Conservation (phyloP, 108 stramenopile genomes). For the Nitzschia putrida region DNA sequence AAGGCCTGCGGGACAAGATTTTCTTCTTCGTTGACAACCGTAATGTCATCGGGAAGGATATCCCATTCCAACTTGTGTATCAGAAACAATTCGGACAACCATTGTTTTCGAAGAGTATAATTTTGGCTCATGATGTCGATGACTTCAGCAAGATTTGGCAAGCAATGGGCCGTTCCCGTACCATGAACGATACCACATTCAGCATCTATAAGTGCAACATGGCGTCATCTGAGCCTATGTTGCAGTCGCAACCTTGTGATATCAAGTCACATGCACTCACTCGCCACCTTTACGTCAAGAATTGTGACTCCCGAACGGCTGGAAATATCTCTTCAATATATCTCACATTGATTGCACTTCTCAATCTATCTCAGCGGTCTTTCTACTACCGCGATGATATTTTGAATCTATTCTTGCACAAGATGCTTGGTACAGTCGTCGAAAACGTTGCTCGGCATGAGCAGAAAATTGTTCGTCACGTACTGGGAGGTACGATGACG, state of each 20-base stretch:
- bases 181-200: constrained; percentile 38
- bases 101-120: constrained; percentile 36
- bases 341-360: constrained; percentile 32
- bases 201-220: constrained; percentile 34
- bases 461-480: constrained; percentile 12
- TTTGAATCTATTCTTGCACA: constrained; percentile 34
- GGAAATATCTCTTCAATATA: constrained; percentile 44
- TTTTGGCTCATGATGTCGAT: constrained; percentile 39
- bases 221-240: background rate
- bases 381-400: constrained; percentile 37
- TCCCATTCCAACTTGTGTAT: constrained; percentile 39
- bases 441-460: constrained; percentile 21
- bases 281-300: constrained; percentile 23
- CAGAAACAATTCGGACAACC: constrained; percentile 29
- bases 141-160: constrained; percentile 46
- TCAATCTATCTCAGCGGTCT: constrained; percentile 24
- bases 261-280: constrained; percentile 29
- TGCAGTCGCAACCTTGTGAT: constrained; percentile 8
- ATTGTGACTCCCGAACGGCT: constrained; percentile 35
- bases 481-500: constrained; percentile 26
- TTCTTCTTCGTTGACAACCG: constrained; percentile 45
- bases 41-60: constrained; percentile 39
- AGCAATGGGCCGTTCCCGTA: constrained; percentile 39
- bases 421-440: constrained; percentile 30
- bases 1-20: constrained; percentile 23